A percentile compares a stretch with the other conserved stretches of the same genome.
Conservation (phyloP, 768 basidiomycete genomes). For the Boletus huronensis region DNA sequence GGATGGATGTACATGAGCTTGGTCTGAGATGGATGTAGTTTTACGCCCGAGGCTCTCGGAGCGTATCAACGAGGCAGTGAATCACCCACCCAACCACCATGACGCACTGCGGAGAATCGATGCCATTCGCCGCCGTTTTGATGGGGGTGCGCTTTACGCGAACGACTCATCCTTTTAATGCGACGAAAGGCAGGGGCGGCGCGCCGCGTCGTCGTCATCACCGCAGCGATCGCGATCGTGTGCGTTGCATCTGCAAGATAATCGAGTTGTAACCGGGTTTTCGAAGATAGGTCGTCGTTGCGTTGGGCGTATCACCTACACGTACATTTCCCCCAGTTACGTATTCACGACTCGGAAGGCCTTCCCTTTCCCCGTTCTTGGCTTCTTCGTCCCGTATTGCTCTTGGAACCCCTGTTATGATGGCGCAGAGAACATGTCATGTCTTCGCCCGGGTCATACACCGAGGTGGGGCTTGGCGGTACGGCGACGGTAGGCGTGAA, state of each 20-base stretch:
- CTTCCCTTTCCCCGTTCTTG: not conserved
- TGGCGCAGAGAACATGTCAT: not conserved
- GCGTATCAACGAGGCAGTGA: conserved; percentile 11
- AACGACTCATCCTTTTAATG: not conserved
- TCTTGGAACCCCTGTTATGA: not conserved
- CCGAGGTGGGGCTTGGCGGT: not conserved
- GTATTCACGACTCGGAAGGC: conserved; percentile 6
- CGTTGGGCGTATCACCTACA: conserved; percentile 1
- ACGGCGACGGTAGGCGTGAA: not conserved
- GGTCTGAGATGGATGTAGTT: conserved; percentile 8
- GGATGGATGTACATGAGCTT: not conserved
- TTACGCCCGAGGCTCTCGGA: conserved; percentile 17
- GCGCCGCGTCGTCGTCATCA: not conserved
- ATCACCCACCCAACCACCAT: not conserved
- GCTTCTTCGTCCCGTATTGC: not conserved
- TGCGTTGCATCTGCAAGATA: not conserved
- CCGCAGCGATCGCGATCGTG: conserved; percentile 9
- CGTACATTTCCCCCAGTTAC: conserved; percentile 17
- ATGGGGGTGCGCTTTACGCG: not conserved
- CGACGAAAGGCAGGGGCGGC: not conserved
- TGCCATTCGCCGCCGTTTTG: not conserved
- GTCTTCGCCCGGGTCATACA: not conserved
- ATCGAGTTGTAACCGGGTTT: not conserved
- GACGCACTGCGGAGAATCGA: conserved; percentile 12
- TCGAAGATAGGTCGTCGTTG: conserved; percentile 4